Base-by-base conservation (phyloP, 1,284 basidiomycete genomes). In the Sporisorium scitamineum region DNA sequence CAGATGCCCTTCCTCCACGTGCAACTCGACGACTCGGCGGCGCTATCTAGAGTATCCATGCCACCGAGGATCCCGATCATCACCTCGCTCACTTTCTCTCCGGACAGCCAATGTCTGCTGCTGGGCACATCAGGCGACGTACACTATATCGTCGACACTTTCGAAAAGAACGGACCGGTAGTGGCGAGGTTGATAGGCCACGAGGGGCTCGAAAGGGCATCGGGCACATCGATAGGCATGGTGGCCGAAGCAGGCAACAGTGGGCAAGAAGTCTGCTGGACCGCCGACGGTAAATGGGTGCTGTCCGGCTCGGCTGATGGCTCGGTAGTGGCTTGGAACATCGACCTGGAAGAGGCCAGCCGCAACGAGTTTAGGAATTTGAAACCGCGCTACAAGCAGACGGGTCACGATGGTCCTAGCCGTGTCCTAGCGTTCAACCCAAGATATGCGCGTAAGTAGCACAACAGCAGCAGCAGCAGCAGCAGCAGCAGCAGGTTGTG, bases 121-220 rank as follows among this genome's bases (percentile, higher is more conserved):
- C 91, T 97, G 18, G 96, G 96, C 42, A 98, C 97, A 62, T 93
- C 94, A 1, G 92, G 93, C 3, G 90, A 93, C 81, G 92, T 92
- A 3, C 97, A 99, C 86, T 99, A 98, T 82, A 88, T 99, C 56
- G 26, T 83, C 14, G 80, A 83, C 50, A 72, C 80, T 5, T 81
- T 75, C 51, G 56, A 55, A 0, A 32, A 61, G 5, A 37, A 39
- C 24, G 76, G 68, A n/a, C 63, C 64, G 26, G 54, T 78, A 14
- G 54, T 70, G 4, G 73, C 69, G 37, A 62, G 81, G 5, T 56
- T 84, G 54, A 61, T 80, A 3, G 81, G 81, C 3, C 79, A 82
- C 39, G 58, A 78, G 29, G 81, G 80, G 22, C 71, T 82, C 39
- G 81, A 82, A 32, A 61, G 61, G 14, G 81, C 77, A 3, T 47